phyloP scores from a whole-genome alignment of 108 stramenopile species.

The Cyclotella kingstonii region DNA sequence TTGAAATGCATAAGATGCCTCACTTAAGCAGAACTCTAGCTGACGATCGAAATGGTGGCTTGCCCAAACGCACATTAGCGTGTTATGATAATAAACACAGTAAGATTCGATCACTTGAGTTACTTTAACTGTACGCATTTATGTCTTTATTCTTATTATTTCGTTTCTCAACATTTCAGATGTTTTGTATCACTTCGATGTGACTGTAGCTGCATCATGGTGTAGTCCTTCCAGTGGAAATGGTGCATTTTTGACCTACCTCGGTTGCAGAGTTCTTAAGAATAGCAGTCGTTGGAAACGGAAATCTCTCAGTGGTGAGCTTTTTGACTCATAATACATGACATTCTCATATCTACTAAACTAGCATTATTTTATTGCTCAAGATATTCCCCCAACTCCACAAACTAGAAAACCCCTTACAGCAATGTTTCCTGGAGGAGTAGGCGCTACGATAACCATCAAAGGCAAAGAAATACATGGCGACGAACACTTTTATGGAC shows the following conservation, averaged over 20 bases:
- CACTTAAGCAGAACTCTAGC: slow-evolving; percentile 16
- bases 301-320: not conserved
- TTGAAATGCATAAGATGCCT: slow-evolving; percentile 15
- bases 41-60: slow-evolving; percentile 15
- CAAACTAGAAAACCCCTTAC: slow-evolving; percentile 17
- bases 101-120: too few species aligned
- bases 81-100: slow-evolving; percentile 9
- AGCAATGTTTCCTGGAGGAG: slow-evolving; percentile 8
- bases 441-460: slow-evolving; percentile 18
- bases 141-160: not conserved
- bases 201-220: slow-evolving; percentile 23
- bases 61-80: slow-evolving; percentile 24
- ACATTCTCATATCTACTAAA: not conserved
- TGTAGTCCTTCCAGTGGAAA: slow-evolving; percentile 23
- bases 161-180: slow-evolving; percentile 8
- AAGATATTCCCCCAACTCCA: slow-evolving; percentile 1
- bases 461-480: slow-evolving; percentile 22
- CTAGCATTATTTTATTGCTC: not conserved
- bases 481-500: slow-evolving; percentile 24
- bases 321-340: not conserved
- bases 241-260: slow-evolving; percentile 43
- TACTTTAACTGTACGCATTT: not conserved
- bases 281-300: slow-evolving; percentile 22
- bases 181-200: slow-evolving; percentile 33
- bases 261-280: slow-evolving; percentile 36